Base-by-base conservation (phyloP, 2,329 filamentous ascomycete genomes). In the Colletotrichum coccodes region DNA sequence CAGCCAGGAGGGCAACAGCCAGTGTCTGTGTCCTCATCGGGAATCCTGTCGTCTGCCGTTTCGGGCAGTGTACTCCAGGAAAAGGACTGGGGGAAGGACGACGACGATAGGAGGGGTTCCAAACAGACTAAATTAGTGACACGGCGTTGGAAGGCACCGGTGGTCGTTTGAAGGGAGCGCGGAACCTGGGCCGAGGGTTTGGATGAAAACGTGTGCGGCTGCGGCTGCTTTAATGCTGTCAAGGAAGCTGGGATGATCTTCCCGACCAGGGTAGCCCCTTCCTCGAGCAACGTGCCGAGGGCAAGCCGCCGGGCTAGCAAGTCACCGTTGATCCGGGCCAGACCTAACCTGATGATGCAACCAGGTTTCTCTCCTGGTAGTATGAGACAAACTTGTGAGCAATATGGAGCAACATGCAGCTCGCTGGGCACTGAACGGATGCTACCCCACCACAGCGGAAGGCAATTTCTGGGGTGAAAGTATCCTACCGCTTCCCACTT, bases 261-360 rank as follows among this genome's bases (percentile, higher is more conserved):
- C 49, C 40, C 21, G 42, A 34, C 44, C 50, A 49, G 65, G 54
- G 49, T 65, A 56, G 54, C 49, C 49, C 42, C 47, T 11, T 32
- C 23, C 16, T 28, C 32, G 28, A 56, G 36, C 47, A 62, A 65
- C 38, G 49, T 34, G 58, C n/a, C 44, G 40, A 62, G 38, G 63
- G 47, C 58, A 64, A 53, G 44, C 28, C 34, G 63, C 42, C 32
- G 21, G 34, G 12, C 44, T 54, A 23, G 49, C 34, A 63, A 36
- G 60, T 21, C 28, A n/a, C 6, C 21, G 28, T 50, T 65, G 61
- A 68, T 49, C 61, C 64, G 54, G 54, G 21, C 32, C 50, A 18
- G 14, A 12, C 57, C 26, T 60, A 54, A 32, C 52, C 40, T 46
- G 61, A 68, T 68, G 65, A 68, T 68, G 65, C 61, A 65, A 65